Evolutionary conservation across 805 yeast genomes (phyloP).

Genomic region (Sungouiozyma ichnusensis): DNA sequence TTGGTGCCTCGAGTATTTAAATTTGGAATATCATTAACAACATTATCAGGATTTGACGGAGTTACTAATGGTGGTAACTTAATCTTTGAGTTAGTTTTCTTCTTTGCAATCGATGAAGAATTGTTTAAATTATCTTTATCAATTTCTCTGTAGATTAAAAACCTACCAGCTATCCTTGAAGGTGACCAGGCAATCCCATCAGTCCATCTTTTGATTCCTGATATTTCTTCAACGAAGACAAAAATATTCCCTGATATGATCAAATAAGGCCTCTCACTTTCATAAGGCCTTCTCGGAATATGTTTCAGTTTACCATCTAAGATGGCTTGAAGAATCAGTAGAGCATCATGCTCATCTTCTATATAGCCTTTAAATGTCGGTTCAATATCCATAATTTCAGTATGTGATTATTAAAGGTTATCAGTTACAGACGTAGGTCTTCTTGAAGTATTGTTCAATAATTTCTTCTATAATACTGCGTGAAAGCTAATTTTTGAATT

Average conservation of each 20-base stretch:
- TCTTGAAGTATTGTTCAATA: neutral
- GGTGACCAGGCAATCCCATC: conserved; percentile 96
- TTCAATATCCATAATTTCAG: conserved; percentile 28
- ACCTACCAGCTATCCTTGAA: conserved; percentile 75
- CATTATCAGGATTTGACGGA: conserved; percentile 9
- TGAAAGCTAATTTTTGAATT: neutral
- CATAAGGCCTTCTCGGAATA: conserved; percentile 74
- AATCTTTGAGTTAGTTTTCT: conserved; percentile 7
- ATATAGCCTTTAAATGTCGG: conserved; percentile 72
- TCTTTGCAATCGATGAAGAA: conserved; percentile 4
- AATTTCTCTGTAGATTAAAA: conserved; percentile 67
- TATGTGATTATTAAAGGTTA: too few species aligned
- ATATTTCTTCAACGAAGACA: conserved; percentile 71
- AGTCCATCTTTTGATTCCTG: conserved; percentile 90
- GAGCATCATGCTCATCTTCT: conserved; percentile 73
- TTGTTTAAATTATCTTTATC: conserved; percentile 6
- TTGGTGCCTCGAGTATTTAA: conserved; percentile 8
- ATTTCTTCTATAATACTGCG: neutral
- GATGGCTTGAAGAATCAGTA: conserved; percentile 71
- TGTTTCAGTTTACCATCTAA: conserved; percentile 47
- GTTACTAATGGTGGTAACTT: conserved; percentile 11
- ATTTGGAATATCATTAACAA: conserved; percentile 14
- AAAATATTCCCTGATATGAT: conserved; percentile 73
- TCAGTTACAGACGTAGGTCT: neutral
- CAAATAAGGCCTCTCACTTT: conserved; percentile 54